These are phyloP conservation scores for Xylaria cubensis DNA, from an alignment of 495 filamentous ascomycete genomes.

Conservation along the genomic window DNA sequence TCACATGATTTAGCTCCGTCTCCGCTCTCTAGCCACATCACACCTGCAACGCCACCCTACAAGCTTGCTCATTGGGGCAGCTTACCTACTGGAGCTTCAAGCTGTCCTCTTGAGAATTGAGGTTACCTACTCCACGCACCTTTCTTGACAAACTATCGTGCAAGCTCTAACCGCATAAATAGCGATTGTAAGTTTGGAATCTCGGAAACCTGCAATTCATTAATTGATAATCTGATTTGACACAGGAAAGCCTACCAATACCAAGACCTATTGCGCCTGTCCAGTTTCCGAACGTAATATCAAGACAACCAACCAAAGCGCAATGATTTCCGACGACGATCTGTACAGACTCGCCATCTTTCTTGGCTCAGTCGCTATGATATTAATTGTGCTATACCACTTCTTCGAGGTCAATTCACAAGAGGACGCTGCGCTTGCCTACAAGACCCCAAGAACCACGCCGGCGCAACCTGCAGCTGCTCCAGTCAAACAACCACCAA, in stretches of 20 bases:
- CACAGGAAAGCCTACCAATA: not conserved
- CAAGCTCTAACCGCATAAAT: constrained; percentile 7
- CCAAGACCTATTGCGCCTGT: not conserved
- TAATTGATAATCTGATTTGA: not conserved
- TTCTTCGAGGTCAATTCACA: constrained; percentile 94
- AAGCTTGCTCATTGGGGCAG: not conserved
- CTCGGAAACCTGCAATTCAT: not conserved
- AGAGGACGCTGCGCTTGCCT: constrained; percentile 45
- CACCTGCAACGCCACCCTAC: constrained; percentile 4
- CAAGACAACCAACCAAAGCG: constrained; percentile 35
- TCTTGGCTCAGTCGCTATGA: constrained; percentile 89
- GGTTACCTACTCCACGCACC: constrained; percentile 19
- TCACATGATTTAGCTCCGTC: constrained; percentile 21
- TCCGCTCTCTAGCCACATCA: constrained; percentile 20
- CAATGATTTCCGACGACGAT: constrained; percentile 85
- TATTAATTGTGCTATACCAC: constrained; percentile 94
- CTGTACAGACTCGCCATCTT: constrained; percentile 89
- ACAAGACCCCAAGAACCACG: constrained; percentile 42
- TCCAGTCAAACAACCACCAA: constrained; percentile 30
- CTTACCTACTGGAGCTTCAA: constrained; percentile 30
- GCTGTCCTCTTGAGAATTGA: constrained; percentile 38
- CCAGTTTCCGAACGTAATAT: constrained; percentile 20
- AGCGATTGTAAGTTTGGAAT: constrained; percentile 12
- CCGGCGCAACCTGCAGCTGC: constrained; percentile 38
- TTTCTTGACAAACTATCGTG: not conserved